Percentiles rank a stretch among this genome's conserved stretches.
Evolutionary conservation across 805 yeast species (phyloP).

Genomic region (Diddensiella santjacobensis): DNA sequence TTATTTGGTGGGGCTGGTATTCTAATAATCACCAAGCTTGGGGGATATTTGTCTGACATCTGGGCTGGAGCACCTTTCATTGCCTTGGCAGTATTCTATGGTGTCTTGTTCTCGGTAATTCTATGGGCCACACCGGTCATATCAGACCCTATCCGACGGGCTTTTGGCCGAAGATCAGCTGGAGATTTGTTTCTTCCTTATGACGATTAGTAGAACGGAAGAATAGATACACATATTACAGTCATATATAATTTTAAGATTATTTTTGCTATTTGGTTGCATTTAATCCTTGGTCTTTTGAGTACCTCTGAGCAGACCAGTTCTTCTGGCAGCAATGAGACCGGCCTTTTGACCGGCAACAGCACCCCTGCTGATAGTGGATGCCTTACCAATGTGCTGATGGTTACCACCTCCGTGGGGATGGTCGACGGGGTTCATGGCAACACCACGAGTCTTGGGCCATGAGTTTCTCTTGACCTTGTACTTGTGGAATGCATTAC

Average conservation of each 20-base stretch:
- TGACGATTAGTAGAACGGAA: neutral
- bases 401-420: constrained; percentile 99
- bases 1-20: constrained; percentile 68
- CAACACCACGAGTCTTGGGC: constrained; percentile 99
- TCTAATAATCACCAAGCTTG: constrained; percentile 53
- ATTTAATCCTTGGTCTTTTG: constrained; percentile 81
- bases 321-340: constrained; percentile 99
- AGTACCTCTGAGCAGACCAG: constrained; percentile 99
- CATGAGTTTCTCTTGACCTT: constrained; percentile 99
- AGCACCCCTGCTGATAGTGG: constrained; percentile 98
- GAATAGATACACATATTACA: constrained; percentile 3
- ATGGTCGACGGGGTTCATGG: constrained; percentile 99
- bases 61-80: constrained; percentile 60
- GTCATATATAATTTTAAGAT: neutral
- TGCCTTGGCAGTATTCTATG: constrained; percentile 44
- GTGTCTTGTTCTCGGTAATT: constrained; percentile 13
- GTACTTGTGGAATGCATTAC: constrained; percentile 99
- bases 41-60: constrained; percentile 56
- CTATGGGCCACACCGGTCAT: constrained; percentile 2
- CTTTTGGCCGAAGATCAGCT: neutral
- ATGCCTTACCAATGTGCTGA: constrained; percentile 99
- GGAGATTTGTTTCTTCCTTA: neutral
- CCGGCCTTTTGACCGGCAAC: constrained; percentile 99
- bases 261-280: constrained; percentile 3
- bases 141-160: constrained; percentile 15